Percentiles rank a stretch among this genome's conserved stretches.
Conservation (phyloP, 2,329 filamentous ascomycete species). For the Rachicladosporium sp. region DNA sequence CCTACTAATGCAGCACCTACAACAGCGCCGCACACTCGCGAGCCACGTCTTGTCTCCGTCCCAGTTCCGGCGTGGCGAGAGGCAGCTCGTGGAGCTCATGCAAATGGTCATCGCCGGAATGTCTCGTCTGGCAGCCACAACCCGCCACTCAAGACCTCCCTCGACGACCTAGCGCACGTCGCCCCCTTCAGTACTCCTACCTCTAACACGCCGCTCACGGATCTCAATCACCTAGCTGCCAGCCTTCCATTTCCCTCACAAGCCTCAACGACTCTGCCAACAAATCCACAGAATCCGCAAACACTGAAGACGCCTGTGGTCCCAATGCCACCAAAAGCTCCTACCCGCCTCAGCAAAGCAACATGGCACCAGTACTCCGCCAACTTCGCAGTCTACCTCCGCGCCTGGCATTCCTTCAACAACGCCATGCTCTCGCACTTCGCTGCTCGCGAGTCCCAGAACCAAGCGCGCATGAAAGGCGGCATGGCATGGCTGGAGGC, state of each 20-base stretch:
- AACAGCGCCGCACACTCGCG: constrained; percentile 9
- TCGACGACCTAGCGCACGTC: constrained; percentile 39
- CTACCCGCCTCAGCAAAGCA: constrained; percentile 31
- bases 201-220: no score
- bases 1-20: constrained; percentile 15
- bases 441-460: constrained; percentile 34
- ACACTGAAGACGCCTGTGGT: constrained; percentile 41
- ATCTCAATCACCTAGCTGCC: constrained; percentile 40
- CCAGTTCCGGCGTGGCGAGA: constrained; percentile 21
- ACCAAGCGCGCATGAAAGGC: constrained; percentile 21
- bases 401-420: constrained; percentile 45
- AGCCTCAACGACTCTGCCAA: constrained; percentile 32
- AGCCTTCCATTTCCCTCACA: constrained; percentile 48
- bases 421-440: constrained; percentile 45
- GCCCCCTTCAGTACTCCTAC: no score
- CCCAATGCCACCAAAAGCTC: constrained; percentile 31
- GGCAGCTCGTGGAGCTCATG: constrained; percentile 10
- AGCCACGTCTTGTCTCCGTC: constrained; percentile 22
- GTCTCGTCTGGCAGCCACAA: constrained; percentile 6
- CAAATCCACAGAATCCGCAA: constrained; percentile 29
- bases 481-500: constrained; percentile 41
- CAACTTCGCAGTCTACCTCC: constrained; percentile 43
- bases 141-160: constrained; percentile 19
- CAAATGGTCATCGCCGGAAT: constrained; percentile 7
- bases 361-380: constrained; percentile 41